Evolutionary conservation across 1,284 basidiomycete genomes (phyloP).

Genomic region (Melanopsichium pennsylvanicum): DNA sequence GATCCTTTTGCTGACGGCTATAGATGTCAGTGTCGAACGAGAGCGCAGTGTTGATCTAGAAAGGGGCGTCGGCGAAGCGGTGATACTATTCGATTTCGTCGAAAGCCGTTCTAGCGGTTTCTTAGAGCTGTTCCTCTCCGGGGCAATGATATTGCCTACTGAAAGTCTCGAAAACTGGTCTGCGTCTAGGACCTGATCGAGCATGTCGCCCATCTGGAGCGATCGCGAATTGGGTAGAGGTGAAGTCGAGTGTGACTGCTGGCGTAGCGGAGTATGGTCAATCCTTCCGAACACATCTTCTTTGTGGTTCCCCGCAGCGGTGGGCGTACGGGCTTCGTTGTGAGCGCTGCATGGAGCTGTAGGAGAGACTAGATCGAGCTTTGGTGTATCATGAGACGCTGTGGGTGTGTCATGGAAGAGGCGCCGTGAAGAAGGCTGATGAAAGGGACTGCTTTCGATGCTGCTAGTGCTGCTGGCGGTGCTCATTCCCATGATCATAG

Average conservation of each 20-base stretch:
- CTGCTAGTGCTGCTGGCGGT: slow-evolving; percentile 17
- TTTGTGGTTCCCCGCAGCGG: background rate
- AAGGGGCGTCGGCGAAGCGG: slow-evolving; percentile 29
- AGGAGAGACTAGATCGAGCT: slow-evolving; percentile 14
- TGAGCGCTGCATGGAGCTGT: background rate
- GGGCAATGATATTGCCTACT: slow-evolving; percentile 43
- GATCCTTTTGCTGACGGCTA: slow-evolving; percentile 8
- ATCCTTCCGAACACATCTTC: slow-evolving; percentile 43
- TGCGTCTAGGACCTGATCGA: slow-evolving; percentile 27
- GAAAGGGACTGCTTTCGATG: slow-evolving; percentile 28
- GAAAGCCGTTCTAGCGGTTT: slow-evolving; percentile 24
- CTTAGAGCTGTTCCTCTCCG: slow-evolving; percentile 29
- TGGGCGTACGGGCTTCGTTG: slow-evolving; percentile 17
- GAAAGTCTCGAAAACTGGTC: slow-evolving; percentile 22
- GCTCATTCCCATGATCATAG: slow-evolving; percentile 19
- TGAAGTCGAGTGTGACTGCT: slow-evolving; percentile 41
- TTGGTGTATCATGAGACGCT: background rate
- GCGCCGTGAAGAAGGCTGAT: slow-evolving; percentile 24
- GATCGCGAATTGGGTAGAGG: slow-evolving; percentile 38
- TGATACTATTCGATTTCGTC: slow-evolving; percentile 21
- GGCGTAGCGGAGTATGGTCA: slow-evolving; percentile 33
- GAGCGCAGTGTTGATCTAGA: slow-evolving; percentile 18
- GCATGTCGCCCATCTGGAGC: slow-evolving; percentile 37
- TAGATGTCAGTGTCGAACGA: slow-evolving; percentile 19
- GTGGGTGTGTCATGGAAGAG: slow-evolving; percentile 36